phyloP scores from a whole-genome alignment of 768 basidiomycete species.

The Auriscalpium orientale region DNA sequence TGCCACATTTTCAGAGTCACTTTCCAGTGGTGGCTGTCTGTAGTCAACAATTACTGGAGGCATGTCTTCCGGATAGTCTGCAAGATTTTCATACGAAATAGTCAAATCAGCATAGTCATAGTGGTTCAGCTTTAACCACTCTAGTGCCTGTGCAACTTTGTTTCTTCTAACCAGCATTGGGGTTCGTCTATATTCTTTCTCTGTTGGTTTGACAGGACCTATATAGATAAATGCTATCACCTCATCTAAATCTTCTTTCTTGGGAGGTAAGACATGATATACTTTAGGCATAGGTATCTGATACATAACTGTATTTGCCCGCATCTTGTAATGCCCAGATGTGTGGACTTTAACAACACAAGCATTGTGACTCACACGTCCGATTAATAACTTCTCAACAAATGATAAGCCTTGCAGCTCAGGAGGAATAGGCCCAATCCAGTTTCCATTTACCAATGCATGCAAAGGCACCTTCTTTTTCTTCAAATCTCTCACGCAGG shows the following conservation, averaged over 20 bases:
- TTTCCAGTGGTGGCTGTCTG: background rate
- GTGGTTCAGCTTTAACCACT: no score
- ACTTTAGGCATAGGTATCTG: constrained; percentile 24
- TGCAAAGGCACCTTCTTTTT: background rate
- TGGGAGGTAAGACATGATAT: constrained; percentile 26
- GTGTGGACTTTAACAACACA: constrained; percentile 13
- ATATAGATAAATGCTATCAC: constrained; percentile 26
- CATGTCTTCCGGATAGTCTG: constrained; percentile 14
- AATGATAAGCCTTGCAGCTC: no score
- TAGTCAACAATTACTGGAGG: constrained; percentile 14
- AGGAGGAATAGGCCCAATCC: no score
- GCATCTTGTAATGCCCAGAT: constrained; percentile 22
- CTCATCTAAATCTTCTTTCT: constrained; percentile 24
- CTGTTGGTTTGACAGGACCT: constrained; percentile 22
- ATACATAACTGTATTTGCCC: constrained; percentile 27
- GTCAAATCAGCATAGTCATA: background rate
- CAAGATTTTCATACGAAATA: constrained; percentile 14
- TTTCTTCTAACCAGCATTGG: constrained; percentile 9
- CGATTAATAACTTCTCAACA: background rate
- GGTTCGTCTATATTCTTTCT: constrained; percentile 18
- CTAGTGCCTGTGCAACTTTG: constrained; percentile 7
- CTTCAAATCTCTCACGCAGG: background rate
- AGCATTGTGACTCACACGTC: constrained; percentile 7
- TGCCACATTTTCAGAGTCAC: constrained; percentile 5
- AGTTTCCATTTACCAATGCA: no score